These are phyloP conservation scores for Coix lacrymajobi DNA, from an alignment of 176 grass and related monocot genomes.

Conservation along the genomic window DNA sequence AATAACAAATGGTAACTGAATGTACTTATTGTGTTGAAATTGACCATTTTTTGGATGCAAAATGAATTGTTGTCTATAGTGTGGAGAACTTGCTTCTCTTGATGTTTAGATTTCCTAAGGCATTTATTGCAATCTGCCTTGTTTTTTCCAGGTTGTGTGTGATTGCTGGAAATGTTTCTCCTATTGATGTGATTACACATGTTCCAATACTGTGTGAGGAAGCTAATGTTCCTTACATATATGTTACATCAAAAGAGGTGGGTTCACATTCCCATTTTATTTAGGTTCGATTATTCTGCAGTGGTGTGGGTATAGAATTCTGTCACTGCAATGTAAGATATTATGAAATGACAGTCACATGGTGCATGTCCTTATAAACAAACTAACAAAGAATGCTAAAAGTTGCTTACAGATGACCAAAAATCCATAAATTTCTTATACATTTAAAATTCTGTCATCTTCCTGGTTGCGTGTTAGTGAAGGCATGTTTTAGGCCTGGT, in stretches of 20 bases:
- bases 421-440: not conserved
- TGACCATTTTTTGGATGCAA: not conserved
- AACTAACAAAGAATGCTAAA: not conserved
- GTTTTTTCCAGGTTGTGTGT: slow-evolving; percentile 60
- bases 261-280: not conserved
- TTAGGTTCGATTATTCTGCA: not conserved
- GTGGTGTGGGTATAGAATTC: not conserved
- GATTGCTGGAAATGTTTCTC: slow-evolving; percentile 92
- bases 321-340: not conserved
- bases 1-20: not conserved
- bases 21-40: not conserved
- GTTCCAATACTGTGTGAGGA: slow-evolving; percentile 90
- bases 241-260: slow-evolving; percentile 71
- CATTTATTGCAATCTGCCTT: not conserved
- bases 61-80: not conserved
- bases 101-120: not conserved
- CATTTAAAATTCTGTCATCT: not conserved
- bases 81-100: not conserved
- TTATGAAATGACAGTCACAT: not conserved
- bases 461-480: not conserved
- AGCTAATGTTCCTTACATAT: slow-evolving; percentile 72
- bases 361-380: not conserved
- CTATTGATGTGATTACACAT: slow-evolving; percentile 94
- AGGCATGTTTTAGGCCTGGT: not conserved
- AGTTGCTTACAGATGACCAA: not conserved